Base-by-base conservation (phyloP, 768 basidiomycete species). In the Lactarius quietus region DNA sequence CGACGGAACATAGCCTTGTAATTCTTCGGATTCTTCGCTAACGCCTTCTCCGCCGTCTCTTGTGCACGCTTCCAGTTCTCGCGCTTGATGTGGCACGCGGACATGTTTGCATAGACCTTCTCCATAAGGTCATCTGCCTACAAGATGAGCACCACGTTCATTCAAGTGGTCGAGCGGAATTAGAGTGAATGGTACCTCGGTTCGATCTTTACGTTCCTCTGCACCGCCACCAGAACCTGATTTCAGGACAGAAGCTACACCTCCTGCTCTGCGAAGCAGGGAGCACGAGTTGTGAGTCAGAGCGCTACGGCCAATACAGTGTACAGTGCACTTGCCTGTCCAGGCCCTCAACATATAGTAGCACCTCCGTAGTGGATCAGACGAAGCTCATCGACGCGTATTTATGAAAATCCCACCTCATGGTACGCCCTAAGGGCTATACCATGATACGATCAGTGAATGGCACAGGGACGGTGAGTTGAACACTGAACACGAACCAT, bases 61-160 rank as follows among this genome's bases (percentile, higher is more conserved):
- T 84, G 73, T 0, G 87, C 88, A 17, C 92, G 84, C 71, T 85
- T 84, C 89, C 89, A 94, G 72, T 92, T 94, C 55, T 80, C 79
- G 57, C 85, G 84, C 75, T 91, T 92, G 71, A 93, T 77, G 73
- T 93, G 90, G 69, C 90, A 92, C 6, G 90, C 90, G 3, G 87
- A 84, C 88, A 91, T 89, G 63, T 94, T 94, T 4, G 89, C 84
- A 68, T 93, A 90, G 54, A 93, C 85, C 78, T 89, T 93, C 75
- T 90, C 90, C 23, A 91, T 74, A 43, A 92, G 80, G 12, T 86
- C 78, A 73, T 93, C 92, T 23, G 86, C 81, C 92, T 93, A 56
- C 51, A 3, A 12, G 10, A 26, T 67, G 8, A 45, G 52, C 29
- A 20, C 8, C 28, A 28, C 23, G 45, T 20, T 14, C 28, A 56